Percentiles rank a stretch among this genome's conserved stretches.
These are phyloP conservation scores for Cubamyces lactineus DNA, from an alignment of 768 basidiomycete genomes.

Conservation along the genomic window DNA sequence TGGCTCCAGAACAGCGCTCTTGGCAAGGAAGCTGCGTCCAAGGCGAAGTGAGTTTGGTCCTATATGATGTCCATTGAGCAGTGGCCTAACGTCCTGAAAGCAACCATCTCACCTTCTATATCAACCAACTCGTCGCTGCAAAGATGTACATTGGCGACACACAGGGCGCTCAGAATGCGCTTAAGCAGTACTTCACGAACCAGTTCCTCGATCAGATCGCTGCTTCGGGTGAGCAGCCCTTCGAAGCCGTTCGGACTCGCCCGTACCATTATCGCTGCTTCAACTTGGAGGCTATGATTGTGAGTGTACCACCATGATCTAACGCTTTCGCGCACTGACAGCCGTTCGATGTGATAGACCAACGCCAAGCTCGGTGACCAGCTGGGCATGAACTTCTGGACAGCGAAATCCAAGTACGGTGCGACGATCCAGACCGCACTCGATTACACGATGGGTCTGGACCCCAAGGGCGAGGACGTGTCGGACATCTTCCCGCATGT, in stretches of 20 bases:
- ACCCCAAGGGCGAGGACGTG: conserved; percentile 46
- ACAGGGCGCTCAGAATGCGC: conserved; percentile 41
- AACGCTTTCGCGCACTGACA: not conserved
- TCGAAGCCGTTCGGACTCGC: conserved; percentile 56
- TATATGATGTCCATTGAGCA: not conserved
- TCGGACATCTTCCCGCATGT: conserved; percentile 51
- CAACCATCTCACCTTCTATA: conserved; percentile 58
- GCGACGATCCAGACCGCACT: conserved; percentile 57
- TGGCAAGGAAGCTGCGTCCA: conserved; percentile 44
- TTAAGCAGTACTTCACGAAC: conserved; percentile 46
- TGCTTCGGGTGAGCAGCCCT: conserved; percentile 57
- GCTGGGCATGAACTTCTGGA: conserved; percentile 54
- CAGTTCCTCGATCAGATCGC: conserved; percentile 53
- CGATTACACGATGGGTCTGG: conserved; percentile 47
- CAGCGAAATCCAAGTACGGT: conserved; percentile 47
- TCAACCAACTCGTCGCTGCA: conserved; percentile 47
- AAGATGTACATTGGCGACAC: conserved; percentile 46
- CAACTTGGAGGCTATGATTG: conserved; percentile 61
- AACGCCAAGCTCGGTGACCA: conserved; percentile 58
- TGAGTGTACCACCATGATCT: conserved; percentile 33
- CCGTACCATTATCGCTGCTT: conserved; percentile 63
- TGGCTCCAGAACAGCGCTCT: conserved; percentile 51
- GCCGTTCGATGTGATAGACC: conserved; percentile 40
- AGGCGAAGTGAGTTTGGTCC: conserved; percentile 49
- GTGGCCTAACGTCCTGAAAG: conserved; percentile 35